These are phyloP conservation scores for Mycena olivaceomarginata DNA, from an alignment of 768 basidiomycete genomes.

Conservation along the genomic window DNA sequence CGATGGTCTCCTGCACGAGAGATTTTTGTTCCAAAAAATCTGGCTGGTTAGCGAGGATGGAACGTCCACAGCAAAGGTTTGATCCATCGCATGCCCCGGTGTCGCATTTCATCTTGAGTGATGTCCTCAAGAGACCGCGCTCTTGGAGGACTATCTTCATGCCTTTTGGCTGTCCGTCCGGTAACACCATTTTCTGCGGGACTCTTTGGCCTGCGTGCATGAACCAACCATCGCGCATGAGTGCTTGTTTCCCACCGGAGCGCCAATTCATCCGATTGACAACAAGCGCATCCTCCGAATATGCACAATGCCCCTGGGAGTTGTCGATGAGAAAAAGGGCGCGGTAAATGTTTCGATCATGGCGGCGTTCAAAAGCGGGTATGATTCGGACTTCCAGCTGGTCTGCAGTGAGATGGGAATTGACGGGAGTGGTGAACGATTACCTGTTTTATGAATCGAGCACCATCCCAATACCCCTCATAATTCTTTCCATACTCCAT, in stretches of 20 bases:
- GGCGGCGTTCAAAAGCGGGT: not conserved
- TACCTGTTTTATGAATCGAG: slow-evolving; percentile 53
- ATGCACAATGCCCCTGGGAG: slow-evolving; percentile 55
- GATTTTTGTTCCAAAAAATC: slow-evolving; percentile 9
- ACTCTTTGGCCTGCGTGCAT: not conserved
- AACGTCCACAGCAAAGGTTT: slow-evolving; percentile 2
- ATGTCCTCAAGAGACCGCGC: not conserved
- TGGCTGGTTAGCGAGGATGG: not conserved
- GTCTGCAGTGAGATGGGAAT: not conserved
- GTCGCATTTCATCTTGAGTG: slow-evolving; percentile 21
- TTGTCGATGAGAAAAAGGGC: slow-evolving; percentile 55
- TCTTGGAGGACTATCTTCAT: slow-evolving; percentile 9
- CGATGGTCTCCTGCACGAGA: not conserved
- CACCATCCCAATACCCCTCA: slow-evolving; percentile 52
- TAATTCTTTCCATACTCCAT: slow-evolving; percentile 56
- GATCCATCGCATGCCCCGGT: slow-evolving; percentile 12
- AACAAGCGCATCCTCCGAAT: slow-evolving; percentile 52
- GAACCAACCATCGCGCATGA: slow-evolving; percentile 18
- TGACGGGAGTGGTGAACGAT: not conserved
- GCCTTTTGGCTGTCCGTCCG: slow-evolving; percentile 2
- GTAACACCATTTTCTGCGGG: slow-evolving; percentile 7
- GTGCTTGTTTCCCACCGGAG: slow-evolving; percentile 8
- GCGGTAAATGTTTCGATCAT: slow-evolving; percentile 40
- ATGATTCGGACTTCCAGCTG: slow-evolving; percentile 3
- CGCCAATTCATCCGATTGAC: slow-evolving; percentile 50